Percentiles rank a stretch among this genome's conserved stretches.
Conservation (phyloP, 1,139 yeast species). For the Nakaseomyces kungkrabaensis region DNA sequence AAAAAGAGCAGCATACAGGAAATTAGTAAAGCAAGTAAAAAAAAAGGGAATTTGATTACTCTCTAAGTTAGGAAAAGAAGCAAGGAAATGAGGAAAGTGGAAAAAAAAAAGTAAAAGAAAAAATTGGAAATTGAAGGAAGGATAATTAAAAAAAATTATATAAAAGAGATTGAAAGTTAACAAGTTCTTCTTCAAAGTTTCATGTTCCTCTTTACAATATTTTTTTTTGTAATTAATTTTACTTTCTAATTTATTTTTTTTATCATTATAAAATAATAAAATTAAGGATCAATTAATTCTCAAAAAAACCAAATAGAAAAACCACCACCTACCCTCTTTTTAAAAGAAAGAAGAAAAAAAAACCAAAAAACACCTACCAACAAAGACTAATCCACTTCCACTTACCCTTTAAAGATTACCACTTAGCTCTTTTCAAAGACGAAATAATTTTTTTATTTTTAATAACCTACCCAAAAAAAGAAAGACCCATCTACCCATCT, state of each 20-base stretch:
- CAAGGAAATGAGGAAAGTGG: too few relatives aligned
- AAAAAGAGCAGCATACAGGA: too few relatives aligned
- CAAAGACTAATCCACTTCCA: not conserved
- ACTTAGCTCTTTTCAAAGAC: constrained; percentile 3
- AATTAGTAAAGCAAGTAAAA: not conserved
- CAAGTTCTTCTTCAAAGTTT: too few relatives aligned
- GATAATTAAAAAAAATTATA: too few relatives aligned
- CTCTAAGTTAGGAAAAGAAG: too few relatives aligned
- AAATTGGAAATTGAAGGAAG: too few relatives aligned
- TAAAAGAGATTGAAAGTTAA: too few relatives aligned
- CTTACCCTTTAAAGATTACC: constrained; percentile 3
- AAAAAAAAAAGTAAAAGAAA: too few relatives aligned
- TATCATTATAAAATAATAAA: not conserved
- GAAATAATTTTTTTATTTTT: not conserved
- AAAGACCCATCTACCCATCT: not conserved
- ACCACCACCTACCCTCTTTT: not conserved
- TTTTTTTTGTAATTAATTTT: too few relatives aligned
- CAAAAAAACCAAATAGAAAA: not conserved
- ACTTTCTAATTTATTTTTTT: too few relatives aligned
- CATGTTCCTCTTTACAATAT: too few relatives aligned
- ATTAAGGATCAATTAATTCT: not conserved
- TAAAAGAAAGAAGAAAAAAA: not conserved
- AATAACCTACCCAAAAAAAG: constrained; percentile 1
- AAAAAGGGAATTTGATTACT: not conserved
- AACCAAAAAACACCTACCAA: not conserved